Evolutionary conservation across 306 rosid species (phyloP).

Genomic region (Dryas octopetala): DNA sequence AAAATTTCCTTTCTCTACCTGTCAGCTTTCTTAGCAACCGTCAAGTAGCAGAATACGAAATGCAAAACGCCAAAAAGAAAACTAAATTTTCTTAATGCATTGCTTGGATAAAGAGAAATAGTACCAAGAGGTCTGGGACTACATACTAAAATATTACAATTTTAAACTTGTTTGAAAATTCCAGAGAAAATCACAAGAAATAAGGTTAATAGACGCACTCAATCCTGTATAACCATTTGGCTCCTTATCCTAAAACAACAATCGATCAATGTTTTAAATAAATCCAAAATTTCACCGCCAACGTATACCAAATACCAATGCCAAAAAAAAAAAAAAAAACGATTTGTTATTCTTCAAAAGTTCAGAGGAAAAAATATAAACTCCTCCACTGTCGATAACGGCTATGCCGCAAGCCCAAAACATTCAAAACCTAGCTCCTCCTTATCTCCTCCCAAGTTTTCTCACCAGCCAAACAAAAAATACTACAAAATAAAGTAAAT

Average conservation of each 20-base stretch:
- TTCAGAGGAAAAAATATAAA: background rate
- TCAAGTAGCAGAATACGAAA: background rate
- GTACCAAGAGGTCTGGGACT: background rate
- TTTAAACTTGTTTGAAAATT: background rate
- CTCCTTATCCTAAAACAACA: background rate
- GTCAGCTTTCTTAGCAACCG: background rate
- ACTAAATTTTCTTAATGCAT: background rate
- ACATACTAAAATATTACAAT: background rate
- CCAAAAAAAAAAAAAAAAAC: background rate
- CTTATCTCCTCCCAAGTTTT: slow-evolving; percentile 12
- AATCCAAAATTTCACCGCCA: background rate
- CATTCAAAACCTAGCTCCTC: background rate
- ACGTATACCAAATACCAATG: background rate
- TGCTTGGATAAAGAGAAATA: background rate
- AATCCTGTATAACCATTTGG: background rate
- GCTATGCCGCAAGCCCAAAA: background rate
- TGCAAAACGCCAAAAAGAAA: background rate
- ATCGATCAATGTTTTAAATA: background rate
- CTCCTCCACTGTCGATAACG: background rate
- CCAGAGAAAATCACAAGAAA: background rate
- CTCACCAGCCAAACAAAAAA: slow-evolving; percentile 16
- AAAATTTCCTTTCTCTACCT: background rate
- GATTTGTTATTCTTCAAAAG: background rate
- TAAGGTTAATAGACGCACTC: background rate
- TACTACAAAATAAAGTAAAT: background rate